Percentiles rank a stretch among this genome's conserved stretches.
phyloP scores from a whole-genome alignment of 1,139 yeast species.

The Sugiyamaella novakii region DNA sequence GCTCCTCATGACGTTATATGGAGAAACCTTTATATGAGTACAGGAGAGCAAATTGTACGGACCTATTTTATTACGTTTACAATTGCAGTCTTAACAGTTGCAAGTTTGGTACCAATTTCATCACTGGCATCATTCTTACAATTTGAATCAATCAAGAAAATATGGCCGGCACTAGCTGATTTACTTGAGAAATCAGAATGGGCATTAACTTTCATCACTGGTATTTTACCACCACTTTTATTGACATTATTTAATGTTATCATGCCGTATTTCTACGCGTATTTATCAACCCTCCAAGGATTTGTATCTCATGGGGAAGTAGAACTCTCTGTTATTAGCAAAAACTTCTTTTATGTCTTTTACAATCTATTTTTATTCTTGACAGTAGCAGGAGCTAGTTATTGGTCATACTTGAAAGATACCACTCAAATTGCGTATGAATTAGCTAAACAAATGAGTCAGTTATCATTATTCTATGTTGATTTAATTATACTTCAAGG shows the following conservation, averaged over 20 bases:
- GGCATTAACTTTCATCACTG: constrained; percentile 69
- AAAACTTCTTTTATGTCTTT: constrained; percentile 81
- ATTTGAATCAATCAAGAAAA: constrained; percentile 63
- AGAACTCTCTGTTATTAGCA: constrained; percentile 73
- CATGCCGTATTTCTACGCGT: constrained; percentile 75
- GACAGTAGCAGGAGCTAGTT: constrained; percentile 68
- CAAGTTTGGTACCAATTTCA: constrained; percentile 72
- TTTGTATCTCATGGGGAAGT: constrained; percentile 77
- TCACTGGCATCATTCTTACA: constrained; percentile 68
- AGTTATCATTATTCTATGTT: constrained; percentile 75
- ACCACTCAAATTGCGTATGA: constrained; percentile 79
- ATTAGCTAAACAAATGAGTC: constrained; percentile 69
- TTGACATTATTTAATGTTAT: constrained; percentile 72
- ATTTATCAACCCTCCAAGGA: constrained; percentile 71
- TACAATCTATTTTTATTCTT: constrained; percentile 83
- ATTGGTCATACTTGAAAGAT: constrained; percentile 68
- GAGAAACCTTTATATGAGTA: constrained; percentile 68
- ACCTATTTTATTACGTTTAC: constrained; percentile 63
- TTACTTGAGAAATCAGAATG: constrained; percentile 58
- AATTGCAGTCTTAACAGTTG: constrained; percentile 64
- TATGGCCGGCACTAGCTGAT: constrained; percentile 74
- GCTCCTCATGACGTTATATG: constrained; percentile 87
- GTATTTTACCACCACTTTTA: constrained; percentile 73
- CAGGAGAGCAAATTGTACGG: constrained; percentile 57
- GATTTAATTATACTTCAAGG: constrained; percentile 84